These are phyloP conservation scores for Holtermanniella nyarrowii DNA, from an alignment of 768 basidiomycete genomes.

Conservation along the genomic window DNA sequence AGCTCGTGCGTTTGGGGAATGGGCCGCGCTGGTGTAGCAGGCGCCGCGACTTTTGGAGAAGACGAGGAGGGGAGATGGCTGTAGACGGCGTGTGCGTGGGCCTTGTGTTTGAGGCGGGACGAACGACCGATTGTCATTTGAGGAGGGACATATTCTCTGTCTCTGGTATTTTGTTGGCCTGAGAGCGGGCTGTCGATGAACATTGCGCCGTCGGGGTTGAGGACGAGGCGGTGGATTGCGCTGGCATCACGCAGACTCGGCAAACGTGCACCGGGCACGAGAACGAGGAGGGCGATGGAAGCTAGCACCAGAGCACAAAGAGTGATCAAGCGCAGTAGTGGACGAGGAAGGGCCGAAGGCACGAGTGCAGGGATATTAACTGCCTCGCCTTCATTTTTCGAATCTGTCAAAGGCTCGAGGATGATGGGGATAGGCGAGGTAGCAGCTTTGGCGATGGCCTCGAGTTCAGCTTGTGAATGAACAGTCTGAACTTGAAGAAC, in stretches of 20 bases:
- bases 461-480: neutral
- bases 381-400: slow-evolving; percentile 2
- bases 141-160: slow-evolving; percentile 25
- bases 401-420: slow-evolving; percentile 1
- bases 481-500: neutral
- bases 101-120: neutral
- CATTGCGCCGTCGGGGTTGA: slow-evolving; percentile 17
- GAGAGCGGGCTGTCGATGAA: slow-evolving; percentile 7
- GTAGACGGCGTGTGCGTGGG: neutral
- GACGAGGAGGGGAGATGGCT: slow-evolving; percentile 1
- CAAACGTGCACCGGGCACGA: slow-evolving; percentile 21
- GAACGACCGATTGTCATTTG: slow-evolving; percentile 13
- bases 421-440: slow-evolving; percentile 6
- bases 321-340: slow-evolving; percentile 21
- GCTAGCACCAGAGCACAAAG: slow-evolving; percentile 16
- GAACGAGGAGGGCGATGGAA: slow-evolving; percentile 15
- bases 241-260: slow-evolving; percentile 17
- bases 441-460: neutral
- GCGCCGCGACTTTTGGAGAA: slow-evolving; percentile 5
- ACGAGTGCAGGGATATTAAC: slow-evolving; percentile 10
- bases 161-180: slow-evolving; percentile 12
- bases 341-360: slow-evolving; percentile 19
- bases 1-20: slow-evolving; percentile 32
- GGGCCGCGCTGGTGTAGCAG: slow-evolving; percentile 8
- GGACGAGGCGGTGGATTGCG: slow-evolving; percentile 17